Conservation (phyloP, 805 yeast species). For the Isabelozyma rhagii region DNA sequence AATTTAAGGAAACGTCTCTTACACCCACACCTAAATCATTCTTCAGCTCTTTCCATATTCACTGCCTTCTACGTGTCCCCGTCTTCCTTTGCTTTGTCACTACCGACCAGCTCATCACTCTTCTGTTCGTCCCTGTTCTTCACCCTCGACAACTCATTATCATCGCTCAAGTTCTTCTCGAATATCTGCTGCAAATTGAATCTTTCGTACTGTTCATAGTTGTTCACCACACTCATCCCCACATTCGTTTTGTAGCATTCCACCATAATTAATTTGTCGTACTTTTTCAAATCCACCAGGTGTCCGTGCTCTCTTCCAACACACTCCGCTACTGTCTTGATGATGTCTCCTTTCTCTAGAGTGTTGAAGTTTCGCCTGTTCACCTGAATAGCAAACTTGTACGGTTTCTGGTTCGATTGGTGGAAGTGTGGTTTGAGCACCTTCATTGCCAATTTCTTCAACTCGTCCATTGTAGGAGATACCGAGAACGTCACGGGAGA, state of each 20-base stretch:
- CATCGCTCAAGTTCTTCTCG: slow-evolving; percentile 32
- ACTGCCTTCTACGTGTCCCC: too few species aligned
- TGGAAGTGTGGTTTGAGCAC: slow-evolving; percentile 74
- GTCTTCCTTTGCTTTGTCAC: too few species aligned
- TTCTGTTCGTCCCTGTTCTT: slow-evolving; percentile 9
- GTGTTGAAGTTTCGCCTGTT: slow-evolving; percentile 75
- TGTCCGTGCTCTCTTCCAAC: slow-evolving; percentile 74
- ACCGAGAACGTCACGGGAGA: slow-evolving; percentile 79
- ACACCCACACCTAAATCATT: too few species aligned
- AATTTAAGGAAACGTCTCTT: too few species aligned
- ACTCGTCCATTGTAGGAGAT: slow-evolving; percentile 66
- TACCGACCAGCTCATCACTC: background rate
- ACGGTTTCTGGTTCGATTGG: slow-evolving; percentile 31
- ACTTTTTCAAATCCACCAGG: slow-evolving; percentile 73
- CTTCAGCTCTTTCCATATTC: too few species aligned
- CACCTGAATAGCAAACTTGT: slow-evolving; percentile 76
- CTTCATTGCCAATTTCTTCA: slow-evolving; percentile 53
- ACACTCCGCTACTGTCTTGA: slow-evolving; percentile 63
- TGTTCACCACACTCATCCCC: slow-evolving; percentile 80
- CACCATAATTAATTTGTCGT: slow-evolving; percentile 74
- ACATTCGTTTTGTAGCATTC: slow-evolving; percentile 87
- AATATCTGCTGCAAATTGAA: slow-evolving; percentile 82
- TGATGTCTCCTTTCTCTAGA: slow-evolving; percentile 69
- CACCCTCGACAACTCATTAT: slow-evolving; percentile 1
- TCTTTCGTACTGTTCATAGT: slow-evolving; percentile 58